Conservation (phyloP, 805 yeast genomes). For the Ogataea ganodermae region DNA sequence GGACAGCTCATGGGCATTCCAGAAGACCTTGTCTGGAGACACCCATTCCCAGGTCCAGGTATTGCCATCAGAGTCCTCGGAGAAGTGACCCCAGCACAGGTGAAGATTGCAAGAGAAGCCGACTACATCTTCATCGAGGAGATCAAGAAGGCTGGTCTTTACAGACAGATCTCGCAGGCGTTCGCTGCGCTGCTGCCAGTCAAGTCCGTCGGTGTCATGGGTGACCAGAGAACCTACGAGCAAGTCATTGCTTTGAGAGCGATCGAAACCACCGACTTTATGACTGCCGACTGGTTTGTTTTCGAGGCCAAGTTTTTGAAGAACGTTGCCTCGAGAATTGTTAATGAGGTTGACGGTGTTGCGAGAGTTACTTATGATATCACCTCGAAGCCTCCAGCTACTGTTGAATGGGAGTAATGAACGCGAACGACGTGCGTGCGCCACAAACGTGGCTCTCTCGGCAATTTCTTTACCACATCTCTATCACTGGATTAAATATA, state of each 20-base stretch:
- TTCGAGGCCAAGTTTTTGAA: constrained; percentile 92
- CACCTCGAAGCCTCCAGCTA: constrained; percentile 99
- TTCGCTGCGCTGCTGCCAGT: constrained; percentile 97
- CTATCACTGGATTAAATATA: too few relatives aligned
- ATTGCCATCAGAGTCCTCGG: constrained; percentile 97
- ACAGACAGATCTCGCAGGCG: constrained; percentile 93
- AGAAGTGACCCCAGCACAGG: constrained; percentile 91
- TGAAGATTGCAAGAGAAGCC: constrained; percentile 96
- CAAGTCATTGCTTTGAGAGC: constrained; percentile 99
- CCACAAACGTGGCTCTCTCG: too few relatives aligned
- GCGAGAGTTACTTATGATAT: constrained; percentile 99
- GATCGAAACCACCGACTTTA: constrained; percentile 95
- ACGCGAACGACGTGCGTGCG: background rate
- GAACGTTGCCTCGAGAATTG: constrained; percentile 92
- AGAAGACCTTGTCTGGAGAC: constrained; percentile 98
- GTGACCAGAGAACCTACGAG: constrained; percentile 98
- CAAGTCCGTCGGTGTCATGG: constrained; percentile 99
- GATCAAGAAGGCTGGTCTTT: constrained; percentile 89
- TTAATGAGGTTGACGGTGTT: constrained; percentile 98
- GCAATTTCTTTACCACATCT: too few relatives aligned
- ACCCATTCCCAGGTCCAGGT: constrained; percentile 99
- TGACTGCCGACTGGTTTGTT: constrained; percentile 99
- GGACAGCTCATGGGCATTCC: constrained; percentile 96
- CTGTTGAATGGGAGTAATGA: constrained; percentile 94
- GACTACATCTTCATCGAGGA: constrained; percentile 95